Conservation (phyloP, 805 yeast genomes). For the Candida caryicola region DNA sequence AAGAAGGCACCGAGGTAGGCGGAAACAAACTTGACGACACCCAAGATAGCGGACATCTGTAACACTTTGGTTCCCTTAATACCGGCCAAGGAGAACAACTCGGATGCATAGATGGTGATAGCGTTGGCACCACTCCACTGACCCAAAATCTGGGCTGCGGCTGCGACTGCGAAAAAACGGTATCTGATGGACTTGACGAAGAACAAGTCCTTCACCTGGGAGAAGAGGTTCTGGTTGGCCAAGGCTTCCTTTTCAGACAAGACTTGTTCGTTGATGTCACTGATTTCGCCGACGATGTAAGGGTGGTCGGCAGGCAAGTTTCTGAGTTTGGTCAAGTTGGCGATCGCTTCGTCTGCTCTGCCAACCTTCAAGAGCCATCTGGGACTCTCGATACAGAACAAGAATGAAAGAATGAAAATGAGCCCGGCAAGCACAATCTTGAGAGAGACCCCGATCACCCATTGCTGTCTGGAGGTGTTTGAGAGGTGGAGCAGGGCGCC, state of each 20-base stretch:
- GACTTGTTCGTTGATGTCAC: conserved; percentile 22
- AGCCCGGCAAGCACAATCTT: conserved; percentile 20
- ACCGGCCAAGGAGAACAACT: conserved; percentile 21
- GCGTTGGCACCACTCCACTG: conserved; percentile 29
- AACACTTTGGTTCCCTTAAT: conserved; percentile 17
- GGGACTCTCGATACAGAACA: conserved; percentile 22
- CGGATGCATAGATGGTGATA: conserved; percentile 22
- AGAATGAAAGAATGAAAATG: conserved; percentile 18
- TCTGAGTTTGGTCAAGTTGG: conserved; percentile 18
- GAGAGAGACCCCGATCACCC: conserved; percentile 21
- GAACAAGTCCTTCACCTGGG: conserved; percentile 15
- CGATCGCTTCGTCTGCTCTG: conserved; percentile 17
- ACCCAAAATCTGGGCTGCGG: conserved; percentile 19
- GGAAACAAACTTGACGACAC: conserved; percentile 22
- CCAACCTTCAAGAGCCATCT: conserved; percentile 22
- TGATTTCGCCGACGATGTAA: conserved; percentile 21
- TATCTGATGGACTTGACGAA: conserved; percentile 18
- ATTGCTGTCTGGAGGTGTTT: conserved; percentile 13
- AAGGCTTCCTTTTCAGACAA: conserved; percentile 19
- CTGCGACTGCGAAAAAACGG: conserved; percentile 21
- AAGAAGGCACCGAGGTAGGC: conserved; percentile 24
- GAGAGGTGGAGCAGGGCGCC: conserved; percentile 43
- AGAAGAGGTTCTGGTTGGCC: conserved; percentile 10
- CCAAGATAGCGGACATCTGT: conserved; percentile 24
- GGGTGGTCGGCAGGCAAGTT: conserved; percentile 23